Evolutionary conservation across 306 rosid species (phyloP), one percentile per base, ranked within the genome.

Genomic region (Quercus rubra): DNA sequence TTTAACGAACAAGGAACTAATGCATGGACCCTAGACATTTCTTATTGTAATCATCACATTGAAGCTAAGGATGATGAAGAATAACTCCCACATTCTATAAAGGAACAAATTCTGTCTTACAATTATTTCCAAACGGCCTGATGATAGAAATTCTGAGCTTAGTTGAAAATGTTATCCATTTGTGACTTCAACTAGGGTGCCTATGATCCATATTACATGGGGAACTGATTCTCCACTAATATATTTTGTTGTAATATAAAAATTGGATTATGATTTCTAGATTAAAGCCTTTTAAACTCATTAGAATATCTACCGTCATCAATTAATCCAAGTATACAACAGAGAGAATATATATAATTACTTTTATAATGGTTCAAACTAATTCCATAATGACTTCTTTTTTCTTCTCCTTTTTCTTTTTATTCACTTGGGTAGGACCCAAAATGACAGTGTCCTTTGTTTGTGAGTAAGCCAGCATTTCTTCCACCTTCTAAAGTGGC

Each of bases 141-240:
- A 61, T 17, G 62, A 64, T 27, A 31, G 67, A 85, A 55, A 77
- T 69, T 73, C 83, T 78, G 80, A 46, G 86, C 84, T 33, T 75
- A 68, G 55, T 67, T 74, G 71, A 75, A 66, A 63, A 59, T 57
- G 79, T 70, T 79, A 79, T 85, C 82, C 87, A 28, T 77, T 49
- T 77, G 59, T 78, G 38, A 74, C 86, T 82, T 86, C 73, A 79
- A 67, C 80, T 35, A 63, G 64, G 83, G 79, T 83, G 75, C 70
- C 20, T 6, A 15, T 74, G 55, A 79, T 59, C 75, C 77, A 27
- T 76, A n/a, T 72, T 55, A 64, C 54, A 64, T 27, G 63, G 66
- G 77, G 91, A 88, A 88, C 78, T 83, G 21, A 84, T 89, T 86
- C 96, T 71, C 61, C 76, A 41, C 71, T 73, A 74, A 28, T 18